phyloP scores from a whole-genome alignment of 768 basidiomycete species.

The Tylopilus subfusipes region DNA sequence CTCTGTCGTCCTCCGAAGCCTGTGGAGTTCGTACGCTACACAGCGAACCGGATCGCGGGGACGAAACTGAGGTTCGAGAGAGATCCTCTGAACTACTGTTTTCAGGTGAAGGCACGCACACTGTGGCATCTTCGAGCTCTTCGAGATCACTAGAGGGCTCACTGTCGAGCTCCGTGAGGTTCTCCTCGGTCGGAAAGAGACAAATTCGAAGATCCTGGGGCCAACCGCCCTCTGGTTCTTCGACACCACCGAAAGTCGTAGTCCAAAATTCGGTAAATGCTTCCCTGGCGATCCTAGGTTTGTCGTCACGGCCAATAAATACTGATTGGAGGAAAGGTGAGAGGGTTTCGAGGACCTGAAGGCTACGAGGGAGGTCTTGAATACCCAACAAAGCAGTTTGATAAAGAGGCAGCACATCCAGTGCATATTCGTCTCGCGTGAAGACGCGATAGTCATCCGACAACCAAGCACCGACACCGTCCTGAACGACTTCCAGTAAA shows the following conservation, averaged over 20 bases:
- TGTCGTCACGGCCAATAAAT: constrained; percentile 50
- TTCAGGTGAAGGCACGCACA: constrained; percentile 2
- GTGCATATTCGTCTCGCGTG: constrained; percentile 49
- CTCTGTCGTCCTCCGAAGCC: neutral
- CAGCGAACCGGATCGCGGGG: constrained; percentile 5
- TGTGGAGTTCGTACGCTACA: constrained; percentile 1
- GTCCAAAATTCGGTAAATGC: constrained; percentile 66
- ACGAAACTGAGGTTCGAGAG: constrained; percentile 7
- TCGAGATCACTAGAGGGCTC: constrained; percentile 28
- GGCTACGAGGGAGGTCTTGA: constrained; percentile 41
- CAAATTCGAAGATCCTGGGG: constrained; percentile 42
- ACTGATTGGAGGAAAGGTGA: constrained; percentile 52
- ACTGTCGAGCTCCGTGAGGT: neutral
- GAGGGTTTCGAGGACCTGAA: constrained; percentile 44
- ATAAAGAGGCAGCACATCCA: constrained; percentile 64
- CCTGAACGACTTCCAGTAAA: constrained; percentile 49
- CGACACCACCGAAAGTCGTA: constrained; percentile 38
- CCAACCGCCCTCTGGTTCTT: constrained; percentile 52
- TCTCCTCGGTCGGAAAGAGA: constrained; percentile 16
- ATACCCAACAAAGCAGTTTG: constrained; percentile 53
- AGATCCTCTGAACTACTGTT: constrained; percentile 5
- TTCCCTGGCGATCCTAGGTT: constrained; percentile 41
- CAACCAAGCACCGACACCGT: constrained; percentile 59
- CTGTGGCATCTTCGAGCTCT: constrained; percentile 16
- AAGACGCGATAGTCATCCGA: constrained; percentile 54